Conservation (phyloP, 1,284 basidiomycete genomes). For the Papiliotrema flavescens region DNA sequence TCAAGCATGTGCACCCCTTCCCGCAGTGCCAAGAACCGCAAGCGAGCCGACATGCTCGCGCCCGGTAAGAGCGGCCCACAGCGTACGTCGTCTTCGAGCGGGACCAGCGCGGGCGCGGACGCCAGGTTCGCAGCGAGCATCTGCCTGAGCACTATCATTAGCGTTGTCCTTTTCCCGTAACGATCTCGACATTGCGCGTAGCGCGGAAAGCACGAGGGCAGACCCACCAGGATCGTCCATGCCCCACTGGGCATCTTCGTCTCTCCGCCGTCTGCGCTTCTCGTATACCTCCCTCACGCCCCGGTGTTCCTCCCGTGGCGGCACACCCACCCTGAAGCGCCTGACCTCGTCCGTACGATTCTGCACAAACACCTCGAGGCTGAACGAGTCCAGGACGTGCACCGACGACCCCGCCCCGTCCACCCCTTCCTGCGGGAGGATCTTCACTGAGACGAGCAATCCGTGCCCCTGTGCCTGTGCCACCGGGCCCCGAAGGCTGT, state of each 20-base stretch:
- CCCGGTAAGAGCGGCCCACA: conserved; percentile 75
- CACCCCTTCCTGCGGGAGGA: conserved; percentile 50
- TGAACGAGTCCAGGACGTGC: conserved; percentile 69
- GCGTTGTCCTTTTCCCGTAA: not conserved
- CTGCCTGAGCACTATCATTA: conserved; percentile 40
- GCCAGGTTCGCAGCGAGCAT: conserved; percentile 24
- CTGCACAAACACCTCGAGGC: conserved; percentile 81
- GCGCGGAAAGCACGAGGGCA: too few species aligned
- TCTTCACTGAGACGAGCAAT: conserved; percentile 68
- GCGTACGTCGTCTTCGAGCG: conserved; percentile 74
- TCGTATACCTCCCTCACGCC: conserved; percentile 25
- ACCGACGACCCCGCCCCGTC: conserved; percentile 40
- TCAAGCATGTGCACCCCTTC: conserved; percentile 77
- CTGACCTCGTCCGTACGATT: conserved; percentile 75
- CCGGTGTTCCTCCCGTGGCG: conserved; percentile 53
- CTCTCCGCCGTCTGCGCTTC: conserved; percentile 11
- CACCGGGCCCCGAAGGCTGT: not conserved
- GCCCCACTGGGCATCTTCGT: conserved; percentile 20
- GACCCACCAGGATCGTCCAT: conserved; percentile 27
- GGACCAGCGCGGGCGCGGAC: conserved; percentile 58
- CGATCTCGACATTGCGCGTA: not conserved
- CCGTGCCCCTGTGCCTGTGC: conserved; percentile 16
- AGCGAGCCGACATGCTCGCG: conserved; percentile 78
- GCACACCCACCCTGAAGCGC: conserved; percentile 70
- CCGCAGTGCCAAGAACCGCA: conserved; percentile 74